phyloP scores from a whole-genome alignment of 768 basidiomycete genomes.

The Psilocybe cubensis region DNA sequence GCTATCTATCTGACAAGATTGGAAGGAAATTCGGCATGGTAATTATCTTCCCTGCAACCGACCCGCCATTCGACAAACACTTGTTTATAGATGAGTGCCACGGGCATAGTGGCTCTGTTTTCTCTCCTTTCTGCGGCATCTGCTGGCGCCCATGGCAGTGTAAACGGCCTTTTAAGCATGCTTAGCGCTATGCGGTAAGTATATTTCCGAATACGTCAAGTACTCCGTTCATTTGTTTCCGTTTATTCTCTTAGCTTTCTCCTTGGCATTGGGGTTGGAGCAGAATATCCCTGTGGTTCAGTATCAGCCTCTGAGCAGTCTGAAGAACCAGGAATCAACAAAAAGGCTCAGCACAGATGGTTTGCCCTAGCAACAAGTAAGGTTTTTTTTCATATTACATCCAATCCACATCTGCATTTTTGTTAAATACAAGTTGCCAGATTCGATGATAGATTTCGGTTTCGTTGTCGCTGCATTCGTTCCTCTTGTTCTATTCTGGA shows the following conservation, averaged over 20 bases:
- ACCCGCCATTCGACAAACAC: neutral
- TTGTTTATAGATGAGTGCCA: constrained; percentile 63
- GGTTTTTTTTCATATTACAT: constrained; percentile 22
- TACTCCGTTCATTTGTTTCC: neutral
- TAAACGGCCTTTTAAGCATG: constrained; percentile 77
- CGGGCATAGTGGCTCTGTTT: constrained; percentile 84
- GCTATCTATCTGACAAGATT: constrained; percentile 82
- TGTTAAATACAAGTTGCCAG: constrained; percentile 34
- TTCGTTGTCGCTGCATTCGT: constrained; percentile 83
- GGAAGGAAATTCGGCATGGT: constrained; percentile 92
- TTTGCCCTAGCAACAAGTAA: constrained; percentile 89
- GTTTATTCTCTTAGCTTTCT: constrained; percentile 60
- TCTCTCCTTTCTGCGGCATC: constrained; percentile 84
- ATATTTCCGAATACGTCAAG: neutral
- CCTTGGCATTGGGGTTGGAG: constrained; percentile 86
- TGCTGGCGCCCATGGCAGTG: constrained; percentile 71
- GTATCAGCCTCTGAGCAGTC: constrained; percentile 91
- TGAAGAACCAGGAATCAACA: constrained; percentile 78
- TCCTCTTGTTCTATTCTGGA: constrained; percentile 88
- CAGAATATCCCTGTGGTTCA: constrained; percentile 90
- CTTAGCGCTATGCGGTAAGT: constrained; percentile 75
- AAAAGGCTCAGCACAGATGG: constrained; percentile 84
- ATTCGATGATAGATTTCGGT: constrained; percentile 85
- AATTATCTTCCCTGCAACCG: constrained; percentile 15
- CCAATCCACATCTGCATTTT: neutral